A percentile compares a stretch with the other conserved stretches of the same genome.
Conservation (phyloP, 2,329 filamentous ascomycete genomes). For the Amphichorda felina region DNA sequence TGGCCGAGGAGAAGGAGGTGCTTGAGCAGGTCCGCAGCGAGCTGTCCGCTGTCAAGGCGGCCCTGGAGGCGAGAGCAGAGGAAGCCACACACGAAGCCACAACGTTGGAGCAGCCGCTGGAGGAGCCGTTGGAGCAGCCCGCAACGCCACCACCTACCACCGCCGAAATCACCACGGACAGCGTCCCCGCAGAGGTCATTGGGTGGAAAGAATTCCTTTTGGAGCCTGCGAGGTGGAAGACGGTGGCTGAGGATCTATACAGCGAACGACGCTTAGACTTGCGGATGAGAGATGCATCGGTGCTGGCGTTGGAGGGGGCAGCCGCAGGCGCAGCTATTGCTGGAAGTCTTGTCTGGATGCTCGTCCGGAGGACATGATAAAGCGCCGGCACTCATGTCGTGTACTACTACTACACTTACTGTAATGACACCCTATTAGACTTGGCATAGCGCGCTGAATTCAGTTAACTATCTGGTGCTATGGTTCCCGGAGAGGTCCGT, state of each 20-base stretch:
- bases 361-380: conserved; percentile 19
- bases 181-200: conserved; percentile 1
- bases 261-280: conserved; percentile 53
- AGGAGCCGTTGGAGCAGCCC: conserved; percentile 4
- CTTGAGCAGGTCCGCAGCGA: conserved; percentile 35
- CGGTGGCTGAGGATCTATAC: conserved; percentile 43
- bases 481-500: too few species aligned
- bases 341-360: conserved; percentile 37
- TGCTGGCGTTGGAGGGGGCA: conserved; percentile 57
- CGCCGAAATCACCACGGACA: conserved; percentile 1
- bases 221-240: conserved; percentile 33
- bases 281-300: conserved; percentile 57
- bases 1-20: conserved; percentile 58
- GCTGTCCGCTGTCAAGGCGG: conserved; percentile 20
- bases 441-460: too few species aligned
- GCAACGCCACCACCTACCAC: not conserved
- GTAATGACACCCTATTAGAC: not conserved
- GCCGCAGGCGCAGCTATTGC: conserved; percentile 52
- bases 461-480: too few species aligned
- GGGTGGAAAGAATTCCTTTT: conserved; percentile 29
- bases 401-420: not conserved
- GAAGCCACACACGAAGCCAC: conserved; percentile 7
- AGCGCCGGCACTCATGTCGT: too few species aligned
- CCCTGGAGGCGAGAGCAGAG: conserved; percentile 12
- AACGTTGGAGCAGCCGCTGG: not conserved